Conservation (phyloP, 208 protist genomes). For the Herpetomonas tarakana region DNA sequence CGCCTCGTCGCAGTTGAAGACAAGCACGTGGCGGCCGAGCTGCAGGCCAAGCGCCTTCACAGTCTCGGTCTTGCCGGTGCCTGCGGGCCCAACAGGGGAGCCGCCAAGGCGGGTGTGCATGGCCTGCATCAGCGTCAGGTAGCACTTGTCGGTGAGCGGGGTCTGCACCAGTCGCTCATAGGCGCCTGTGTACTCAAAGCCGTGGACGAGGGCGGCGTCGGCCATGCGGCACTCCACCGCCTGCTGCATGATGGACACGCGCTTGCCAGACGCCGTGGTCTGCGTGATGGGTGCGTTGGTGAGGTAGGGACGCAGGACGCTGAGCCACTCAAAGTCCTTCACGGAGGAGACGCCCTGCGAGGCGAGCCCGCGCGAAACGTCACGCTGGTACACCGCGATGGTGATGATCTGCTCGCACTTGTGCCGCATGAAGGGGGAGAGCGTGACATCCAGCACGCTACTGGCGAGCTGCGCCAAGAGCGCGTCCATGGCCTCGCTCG, state of each 20-base stretch:
- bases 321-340: slow-evolving; percentile 96
- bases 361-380: slow-evolving; percentile 87
- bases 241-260: slow-evolving; percentile 20
- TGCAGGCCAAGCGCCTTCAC: slow-evolving; percentile 98
- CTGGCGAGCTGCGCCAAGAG: slow-evolving; percentile 85
- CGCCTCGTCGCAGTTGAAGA: slow-evolving; percentile 99
- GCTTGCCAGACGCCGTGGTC: not conserved
- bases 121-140: slow-evolving; percentile 98
- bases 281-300: not conserved
- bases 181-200: slow-evolving; percentile 99
- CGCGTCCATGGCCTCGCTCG: slow-evolving; percentile 56
- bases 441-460: slow-evolving; percentile 34
- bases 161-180: slow-evolving; percentile 98
- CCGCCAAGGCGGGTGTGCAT: slow-evolving; percentile 97
- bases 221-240: slow-evolving; percentile 94
- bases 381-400: slow-evolving; percentile 98
- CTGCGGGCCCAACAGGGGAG: slow-evolving; percentile 97
- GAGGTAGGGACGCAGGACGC: slow-evolving; percentile 95
- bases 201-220: slow-evolving; percentile 95
- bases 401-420: slow-evolving; percentile 98
- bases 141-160: slow-evolving; percentile 98
- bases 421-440: slow-evolving; percentile 54
- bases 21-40: slow-evolving; percentile 97
- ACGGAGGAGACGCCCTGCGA: slow-evolving; percentile 31
- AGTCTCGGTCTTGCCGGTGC: slow-evolving; percentile 99